Conservation (phyloP, 202 grass and related monocot species). For the Carex sylvatica region DNA sequence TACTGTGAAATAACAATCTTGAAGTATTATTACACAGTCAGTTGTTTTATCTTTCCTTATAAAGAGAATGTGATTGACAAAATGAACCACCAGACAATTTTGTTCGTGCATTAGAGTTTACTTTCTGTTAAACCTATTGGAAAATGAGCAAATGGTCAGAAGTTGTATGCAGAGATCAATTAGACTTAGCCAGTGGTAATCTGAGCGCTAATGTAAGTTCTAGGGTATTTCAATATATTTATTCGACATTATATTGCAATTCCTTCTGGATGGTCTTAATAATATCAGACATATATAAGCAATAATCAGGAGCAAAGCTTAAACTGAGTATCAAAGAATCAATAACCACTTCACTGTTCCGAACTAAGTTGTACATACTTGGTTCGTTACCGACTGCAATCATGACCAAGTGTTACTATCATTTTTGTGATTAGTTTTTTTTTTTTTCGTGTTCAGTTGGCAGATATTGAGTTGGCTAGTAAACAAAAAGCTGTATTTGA, state of each 20-base stretch:
- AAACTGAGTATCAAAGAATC: background rate
- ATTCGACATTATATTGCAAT: background rate
- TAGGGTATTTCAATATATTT: background rate
- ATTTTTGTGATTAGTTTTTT: constrained; percentile 18
- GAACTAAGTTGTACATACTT: background rate
- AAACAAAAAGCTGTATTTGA: constrained; percentile 96
- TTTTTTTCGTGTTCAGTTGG: constrained; percentile 52
- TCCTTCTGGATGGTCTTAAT: background rate
- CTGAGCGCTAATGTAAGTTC: background rate
- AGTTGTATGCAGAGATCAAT: background rate
- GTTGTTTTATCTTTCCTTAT: background rate
- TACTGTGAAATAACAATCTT: background rate
- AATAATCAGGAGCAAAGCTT: background rate
- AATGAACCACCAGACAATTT: background rate
- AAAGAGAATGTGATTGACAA: background rate
- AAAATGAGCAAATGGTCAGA: background rate
- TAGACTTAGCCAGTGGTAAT: background rate
- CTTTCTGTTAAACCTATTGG: background rate
- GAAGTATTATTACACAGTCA: background rate
- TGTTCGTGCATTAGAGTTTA: background rate
- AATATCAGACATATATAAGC: background rate
- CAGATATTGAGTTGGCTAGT: constrained; percentile 91
- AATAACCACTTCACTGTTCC: background rate
- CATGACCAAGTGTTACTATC: constrained; percentile 16
- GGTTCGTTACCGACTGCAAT: background rate